A percentile compares a stretch with the other conserved stretches of the same genome.
phyloP scores from a whole-genome alignment of 305 asterid genomes.

The Fraxinus albicans region DNA sequence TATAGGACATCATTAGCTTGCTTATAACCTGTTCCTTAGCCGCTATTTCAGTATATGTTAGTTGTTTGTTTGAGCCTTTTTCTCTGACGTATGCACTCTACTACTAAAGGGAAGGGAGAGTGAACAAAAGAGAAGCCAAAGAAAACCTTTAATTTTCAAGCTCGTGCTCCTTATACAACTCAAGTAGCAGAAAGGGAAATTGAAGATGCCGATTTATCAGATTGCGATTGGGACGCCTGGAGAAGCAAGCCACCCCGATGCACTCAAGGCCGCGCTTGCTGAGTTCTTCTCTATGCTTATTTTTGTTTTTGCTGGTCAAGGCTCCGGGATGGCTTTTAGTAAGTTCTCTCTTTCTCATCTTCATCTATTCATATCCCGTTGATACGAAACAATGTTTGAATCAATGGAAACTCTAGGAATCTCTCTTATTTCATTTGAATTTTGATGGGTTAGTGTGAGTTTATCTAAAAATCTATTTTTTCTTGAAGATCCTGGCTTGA shows the following conservation, averaged over 20 bases:
- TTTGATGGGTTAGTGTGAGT: not conserved
- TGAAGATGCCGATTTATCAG: constrained; percentile 25
- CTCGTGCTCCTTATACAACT: too few species aligned
- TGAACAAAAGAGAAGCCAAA: too few species aligned
- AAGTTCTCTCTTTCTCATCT: not conserved
- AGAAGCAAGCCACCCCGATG: constrained; percentile 33
- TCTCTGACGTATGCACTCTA: not conserved
- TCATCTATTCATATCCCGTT: not conserved
- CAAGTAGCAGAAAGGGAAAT: too few species aligned
- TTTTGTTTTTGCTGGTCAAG: not conserved
- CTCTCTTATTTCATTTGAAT: not conserved
- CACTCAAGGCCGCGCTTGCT: constrained; percentile 33
- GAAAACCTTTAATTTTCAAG: too few species aligned
- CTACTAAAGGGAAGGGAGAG: not conserved
- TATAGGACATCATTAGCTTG: not conserved
- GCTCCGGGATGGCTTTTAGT: constrained; percentile 16
- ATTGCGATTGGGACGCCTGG: constrained; percentile 32
- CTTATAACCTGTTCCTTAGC: not conserved
- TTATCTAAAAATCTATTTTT: not conserved
- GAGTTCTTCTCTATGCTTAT: constrained; percentile 42
- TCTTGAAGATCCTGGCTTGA: not conserved
- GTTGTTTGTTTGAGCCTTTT: not conserved
- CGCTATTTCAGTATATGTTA: not conserved
- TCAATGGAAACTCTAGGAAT: not conserved
- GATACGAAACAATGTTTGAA: not conserved